Evolutionary conservation across 805 yeast genomes (phyloP), one percentile per base, ranked within the genome.

Genomic region (Yueomyces sinensis): DNA sequence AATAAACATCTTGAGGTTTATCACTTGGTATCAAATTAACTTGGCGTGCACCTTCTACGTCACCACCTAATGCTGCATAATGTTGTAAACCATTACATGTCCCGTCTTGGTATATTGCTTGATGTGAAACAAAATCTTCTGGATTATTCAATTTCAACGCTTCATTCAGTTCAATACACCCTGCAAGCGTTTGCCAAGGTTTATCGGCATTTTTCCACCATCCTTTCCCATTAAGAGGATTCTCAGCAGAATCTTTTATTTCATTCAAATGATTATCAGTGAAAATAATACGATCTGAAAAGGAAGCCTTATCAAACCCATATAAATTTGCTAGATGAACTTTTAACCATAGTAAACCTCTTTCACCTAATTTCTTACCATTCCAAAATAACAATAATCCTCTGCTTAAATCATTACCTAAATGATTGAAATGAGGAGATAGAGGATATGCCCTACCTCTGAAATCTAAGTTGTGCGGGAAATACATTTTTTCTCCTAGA

Each of bases 61-160:
- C 93, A 61, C 91, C 89, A 54, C 91, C 91, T 34, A 81, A 61
- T 0, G 93, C 93, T 19, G 93, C 91, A 56, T 81, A 81, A 61
- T 81, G 93, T 48, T 81, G 93, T 40, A 81, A 63, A 15, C 93
- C 93, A 50, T 81, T 81, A 61, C 93, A 81, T 0, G 91, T 79
- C 45, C 93, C 93, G 59, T 81, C 93, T 56, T 79, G 89, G 53
- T 81, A 91, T 27, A 81, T 79, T 1, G 91, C 89, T 41, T 77
- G 76, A 51, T 74, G 79, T 1, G 84, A 76, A 16, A 77, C 56
- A 45, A 56, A 78, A 40, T 74, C 65, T 13, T 72, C 67, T 9
- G 91, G 91, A 43, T 79, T 78, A 7, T 64, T 69, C 37, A 74
- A 55, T 43, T 71, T 63, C 43, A 65, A 56, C 1, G 87, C 91